phyloP scores from a whole-genome alignment of 1,284 basidiomycete species.

The Microbotryum intermedium region DNA sequence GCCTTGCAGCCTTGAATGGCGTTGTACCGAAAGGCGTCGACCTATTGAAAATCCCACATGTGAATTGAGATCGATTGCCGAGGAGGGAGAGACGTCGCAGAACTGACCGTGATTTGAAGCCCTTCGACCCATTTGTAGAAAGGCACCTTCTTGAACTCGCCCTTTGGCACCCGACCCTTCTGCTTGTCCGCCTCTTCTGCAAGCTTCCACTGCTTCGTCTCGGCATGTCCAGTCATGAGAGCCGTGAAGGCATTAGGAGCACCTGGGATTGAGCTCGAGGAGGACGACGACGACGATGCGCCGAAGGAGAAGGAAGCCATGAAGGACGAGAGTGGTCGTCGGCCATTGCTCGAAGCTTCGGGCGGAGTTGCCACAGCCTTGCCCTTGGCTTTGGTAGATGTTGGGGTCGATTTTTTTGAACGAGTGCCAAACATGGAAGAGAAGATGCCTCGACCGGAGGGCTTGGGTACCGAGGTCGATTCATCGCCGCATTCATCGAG shows the following conservation, averaged over 20 bases:
- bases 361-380: background rate
- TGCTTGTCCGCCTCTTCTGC: slow-evolving; percentile 47
- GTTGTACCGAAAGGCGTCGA: slow-evolving; percentile 33
- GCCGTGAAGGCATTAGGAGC: slow-evolving; percentile 56
- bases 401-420: slow-evolving; percentile 21
- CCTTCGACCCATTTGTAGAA: slow-evolving; percentile 93
- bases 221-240: slow-evolving; percentile 71
- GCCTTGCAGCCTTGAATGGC: slow-evolving; percentile 32
- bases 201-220: slow-evolving; percentile 74
- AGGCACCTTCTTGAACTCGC: slow-evolving; percentile 61
- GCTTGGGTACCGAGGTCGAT: background rate
- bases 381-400: slow-evolving; percentile 10
- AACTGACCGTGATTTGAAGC: slow-evolving; percentile 95
- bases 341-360: slow-evolving; percentile 9
- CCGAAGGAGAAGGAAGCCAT: slow-evolving; percentile 12
- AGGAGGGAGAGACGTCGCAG: slow-evolving; percentile 81
- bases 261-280: background rate
- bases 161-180: slow-evolving; percentile 23
- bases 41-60: background rate
- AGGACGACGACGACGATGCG: background rate
- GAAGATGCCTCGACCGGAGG: background rate
- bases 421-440: background rate
- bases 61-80: slow-evolving; percentile 53
- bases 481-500: no score
- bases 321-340: slow-evolving; percentile 16